Base-by-base conservation (phyloP, 2,329 filamentous ascomycete genomes). In the Alternaria incomplexa region DNA sequence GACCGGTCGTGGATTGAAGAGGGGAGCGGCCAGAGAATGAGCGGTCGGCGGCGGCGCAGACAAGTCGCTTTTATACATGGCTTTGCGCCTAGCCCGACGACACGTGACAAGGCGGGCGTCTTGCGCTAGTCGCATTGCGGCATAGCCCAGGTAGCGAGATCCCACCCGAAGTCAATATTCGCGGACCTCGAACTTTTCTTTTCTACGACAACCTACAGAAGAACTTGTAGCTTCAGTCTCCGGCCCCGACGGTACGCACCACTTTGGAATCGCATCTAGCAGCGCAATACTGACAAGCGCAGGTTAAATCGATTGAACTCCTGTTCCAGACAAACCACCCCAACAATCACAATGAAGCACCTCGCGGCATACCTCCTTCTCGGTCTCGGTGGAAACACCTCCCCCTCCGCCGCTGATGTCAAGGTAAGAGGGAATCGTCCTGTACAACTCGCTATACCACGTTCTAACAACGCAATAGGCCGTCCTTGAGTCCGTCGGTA, bases 141-240 rank as follows among this genome's bases (percentile, higher is more conserved):
- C 15, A 59, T 62, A 51, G 64, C 62, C 36, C 48, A 23, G 26
- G 44, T 54, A 45, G 58, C 58, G 61, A 64, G 52, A 59, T 62
- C 62, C 58, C 64, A 66, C 62, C 62, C 55, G 30, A 58, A 54
- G 44, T 62, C 64, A 66, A 66, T 62, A 65, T 66, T 66, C 55
- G 69, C 68, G 67, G 56, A 64, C 58, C 61, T 68, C 69, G 70
- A 77, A 76, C 73, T 76, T 77, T 73, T 76, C 74, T 70, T 64
- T 40, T 66, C 58, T 57, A 70, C 68, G 69, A 66, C 69, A 75
- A 73, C 71, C 63, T 67, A 70, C 76, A 66, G 72, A 66, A 88
- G 92, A 91, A 97, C 93, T 93, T 88, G 93, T 96, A 93, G 93
- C 91, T 88, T 96, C 95, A 97, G 95, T 98, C 95, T 97, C 95